These are phyloP conservation scores for Aspergillus jensenii DNA, from an alignment of 2,329 filamentous ascomycete species.

Conservation along the genomic window DNA sequence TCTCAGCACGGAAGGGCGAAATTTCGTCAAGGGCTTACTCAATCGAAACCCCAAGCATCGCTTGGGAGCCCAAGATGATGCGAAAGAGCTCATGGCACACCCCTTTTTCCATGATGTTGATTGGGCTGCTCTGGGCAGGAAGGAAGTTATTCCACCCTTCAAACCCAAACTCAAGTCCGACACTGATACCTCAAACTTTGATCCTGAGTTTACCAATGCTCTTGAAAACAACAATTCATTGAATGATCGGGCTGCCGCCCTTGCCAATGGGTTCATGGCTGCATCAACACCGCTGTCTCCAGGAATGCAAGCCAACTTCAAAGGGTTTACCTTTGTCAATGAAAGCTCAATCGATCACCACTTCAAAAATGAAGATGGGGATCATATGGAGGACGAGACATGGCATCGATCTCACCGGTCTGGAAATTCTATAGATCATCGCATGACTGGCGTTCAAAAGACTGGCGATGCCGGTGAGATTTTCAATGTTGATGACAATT, in stretches of 20 bases:
- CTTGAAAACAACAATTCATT: constrained; percentile 82
- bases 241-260: constrained; percentile 83
- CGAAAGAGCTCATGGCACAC: constrained; percentile 89
- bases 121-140: constrained; percentile 84
- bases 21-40: constrained; percentile 95
- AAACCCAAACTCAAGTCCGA: constrained; percentile 96
- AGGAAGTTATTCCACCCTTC: constrained; percentile 92
- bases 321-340: constrained; percentile 98
- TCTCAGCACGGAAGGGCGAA: constrained; percentile 87
- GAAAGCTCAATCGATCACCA: constrained; percentile 83
- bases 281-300: constrained; percentile 91
- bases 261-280: constrained; percentile 77
- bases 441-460: constrained; percentile 46
- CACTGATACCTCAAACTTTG: constrained; percentile 96
- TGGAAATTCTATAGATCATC: constrained; percentile 36
- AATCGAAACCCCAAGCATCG: constrained; percentile 97
- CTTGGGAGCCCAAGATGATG: constrained; percentile 85
- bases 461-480: constrained; percentile 41
- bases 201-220: constrained; percentile 96
- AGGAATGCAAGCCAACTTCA: constrained; percentile 96
- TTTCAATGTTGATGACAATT: constrained; percentile 46
- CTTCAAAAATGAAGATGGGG: constrained; percentile 34
- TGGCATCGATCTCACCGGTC: constrained; percentile 36
- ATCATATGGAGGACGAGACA: constrained; percentile 43
- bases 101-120: constrained; percentile 93